A percentile compares a stretch with the other conserved stretches of the same genome.
Conservation (phyloP, 495 filamentous ascomycete species). For the Penicillium fimorum region DNA sequence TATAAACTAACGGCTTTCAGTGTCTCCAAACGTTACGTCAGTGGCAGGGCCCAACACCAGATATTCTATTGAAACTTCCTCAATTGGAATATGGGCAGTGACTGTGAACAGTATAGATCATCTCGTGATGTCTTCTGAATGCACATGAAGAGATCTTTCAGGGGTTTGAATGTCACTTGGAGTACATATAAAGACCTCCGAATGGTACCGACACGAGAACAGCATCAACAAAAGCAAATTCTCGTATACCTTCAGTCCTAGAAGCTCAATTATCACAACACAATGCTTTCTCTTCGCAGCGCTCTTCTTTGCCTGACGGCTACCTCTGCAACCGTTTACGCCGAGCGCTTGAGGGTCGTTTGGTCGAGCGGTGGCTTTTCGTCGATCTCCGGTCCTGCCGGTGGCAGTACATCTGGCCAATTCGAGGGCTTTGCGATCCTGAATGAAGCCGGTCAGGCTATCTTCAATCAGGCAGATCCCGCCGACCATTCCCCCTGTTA, state of each 20-base stretch:
- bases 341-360: slow-evolving; percentile 21
- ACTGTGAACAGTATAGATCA: too few relatives aligned
- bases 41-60: background rate
- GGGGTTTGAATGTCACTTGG: background rate
- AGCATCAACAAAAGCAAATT: background rate
- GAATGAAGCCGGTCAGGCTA: slow-evolving; percentile 18
- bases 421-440: slow-evolving; percentile 20
- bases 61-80: background rate
- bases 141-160: background rate
- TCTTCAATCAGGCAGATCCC: slow-evolving; percentile 19
- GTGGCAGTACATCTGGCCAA: slow-evolving; percentile 16
- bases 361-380: slow-evolving; percentile 21
- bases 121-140: background rate
- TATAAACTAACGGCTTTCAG: background rate
- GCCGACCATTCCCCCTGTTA: slow-evolving; percentile 20
- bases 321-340: slow-evolving; percentile 11
- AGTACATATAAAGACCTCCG: background rate
- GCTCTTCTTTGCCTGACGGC: slow-evolving; percentile 16
- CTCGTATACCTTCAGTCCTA: too few relatives aligned
- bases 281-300: slow-evolving; percentile 14
- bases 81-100: background rate
- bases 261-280: background rate
- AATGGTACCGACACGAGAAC: background rate
- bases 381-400: slow-evolving; percentile 17
- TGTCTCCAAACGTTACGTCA: background rate